A percentile compares a stretch with the other conserved stretches of the same genome.
Evolutionary conservation across 495 filamentous ascomycete species (phyloP).

Genomic region (Penicillium egyptiacum): DNA sequence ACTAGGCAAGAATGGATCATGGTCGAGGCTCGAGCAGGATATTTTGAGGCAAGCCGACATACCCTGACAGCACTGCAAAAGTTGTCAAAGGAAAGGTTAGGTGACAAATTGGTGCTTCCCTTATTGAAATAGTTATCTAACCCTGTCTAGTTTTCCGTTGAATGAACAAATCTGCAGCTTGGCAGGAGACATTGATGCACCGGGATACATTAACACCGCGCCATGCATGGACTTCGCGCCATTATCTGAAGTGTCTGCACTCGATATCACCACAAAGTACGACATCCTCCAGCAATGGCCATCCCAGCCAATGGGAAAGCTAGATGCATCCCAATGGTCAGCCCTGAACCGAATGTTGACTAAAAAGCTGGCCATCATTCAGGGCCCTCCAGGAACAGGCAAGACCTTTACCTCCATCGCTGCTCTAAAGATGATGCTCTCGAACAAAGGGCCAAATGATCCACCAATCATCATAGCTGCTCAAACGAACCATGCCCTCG

Average conservation of each 20-base stretch:
- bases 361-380: constrained; percentile 73
- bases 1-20: constrained; percentile 63
- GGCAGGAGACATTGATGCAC: constrained; percentile 45
- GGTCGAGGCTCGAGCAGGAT: constrained; percentile 70
- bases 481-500: constrained; percentile 92
- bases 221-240: constrained; percentile 49
- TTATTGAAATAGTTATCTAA: constrained; percentile 1
- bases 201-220: constrained; percentile 49
- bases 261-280: constrained; percentile 29
- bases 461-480: constrained; percentile 77
- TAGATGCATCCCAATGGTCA: constrained; percentile 69
- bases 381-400: constrained; percentile 91
- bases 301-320: constrained; percentile 39
- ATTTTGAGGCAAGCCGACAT: constrained; percentile 73
- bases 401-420: constrained; percentile 78
- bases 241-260: constrained; percentile 18
- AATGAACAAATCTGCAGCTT: constrained; percentile 59
- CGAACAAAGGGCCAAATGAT: constrained; percentile 57
- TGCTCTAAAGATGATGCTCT: constrained; percentile 66
- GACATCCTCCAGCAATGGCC: constrained; percentile 56
- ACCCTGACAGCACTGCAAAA: constrained; percentile 73
- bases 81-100: constrained; percentile 60
- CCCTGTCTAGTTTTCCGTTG: constrained; percentile 56
- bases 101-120: background rate
- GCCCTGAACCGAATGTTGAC: constrained; percentile 72